Evolutionary conservation across 805 yeast species (phyloP).

Genomic region (Scheffersomyces ergatensis): DNA sequence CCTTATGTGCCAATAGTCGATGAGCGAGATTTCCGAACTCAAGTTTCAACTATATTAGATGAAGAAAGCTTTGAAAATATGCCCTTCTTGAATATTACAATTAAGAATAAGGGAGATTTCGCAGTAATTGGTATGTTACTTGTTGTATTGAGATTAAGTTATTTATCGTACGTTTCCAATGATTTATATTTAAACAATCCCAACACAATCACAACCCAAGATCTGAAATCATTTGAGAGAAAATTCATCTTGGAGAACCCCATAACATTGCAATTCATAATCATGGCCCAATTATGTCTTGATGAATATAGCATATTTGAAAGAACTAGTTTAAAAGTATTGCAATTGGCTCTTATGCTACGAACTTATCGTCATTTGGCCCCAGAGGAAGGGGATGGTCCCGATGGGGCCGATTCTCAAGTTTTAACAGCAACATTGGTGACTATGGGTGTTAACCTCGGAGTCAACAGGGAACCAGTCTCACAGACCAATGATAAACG

Average conservation of each 20-base stretch:
- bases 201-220: conserved; percentile 19
- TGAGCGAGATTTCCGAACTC: conserved; percentile 46
- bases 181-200: conserved; percentile 20
- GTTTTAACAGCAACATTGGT: conserved; percentile 23
- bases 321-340: conserved; percentile 23
- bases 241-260: conserved; percentile 46
- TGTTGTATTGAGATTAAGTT: conserved; percentile 39
- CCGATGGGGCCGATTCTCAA: conserved; percentile 36
- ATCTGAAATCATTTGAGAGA: conserved; percentile 20
- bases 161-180: conserved; percentile 37
- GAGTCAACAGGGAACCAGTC: conserved; percentile 38
- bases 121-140: conserved; percentile 39
- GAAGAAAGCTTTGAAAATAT: conserved; percentile 18
- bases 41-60: conserved; percentile 43
- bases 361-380: conserved; percentile 30
- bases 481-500: conserved; percentile 12
- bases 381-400: conserved; percentile 42
- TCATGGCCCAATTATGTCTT: conserved; percentile 53
- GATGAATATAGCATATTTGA: conserved; percentile 52
- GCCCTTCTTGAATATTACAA: conserved; percentile 21
- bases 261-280: conserved; percentile 41
- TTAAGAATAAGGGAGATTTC: conserved; percentile 38
- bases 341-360: conserved; percentile 27
- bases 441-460: conserved; percentile 37
- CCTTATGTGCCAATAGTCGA: conserved; percentile 63